Base-by-base conservation (phyloP, 805 yeast species). In the Metahyphopichia silvanorum region DNA sequence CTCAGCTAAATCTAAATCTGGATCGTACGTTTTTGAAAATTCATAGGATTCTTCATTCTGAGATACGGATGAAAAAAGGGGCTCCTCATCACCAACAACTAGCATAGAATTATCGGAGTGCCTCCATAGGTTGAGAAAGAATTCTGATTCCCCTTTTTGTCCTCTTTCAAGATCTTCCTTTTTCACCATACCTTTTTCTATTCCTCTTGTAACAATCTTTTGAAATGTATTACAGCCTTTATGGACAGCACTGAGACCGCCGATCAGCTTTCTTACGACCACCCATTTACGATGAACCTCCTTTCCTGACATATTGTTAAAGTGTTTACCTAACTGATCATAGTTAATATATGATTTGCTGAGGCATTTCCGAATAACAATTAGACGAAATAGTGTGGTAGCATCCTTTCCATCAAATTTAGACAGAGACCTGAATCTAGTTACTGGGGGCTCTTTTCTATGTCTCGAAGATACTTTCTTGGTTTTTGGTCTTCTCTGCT, bases 201-300 rank as follows among this genome's bases (percentile, higher is more conserved):
- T 77, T 0, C 79, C 81, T 24, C 62, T 58, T 21, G 79, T 45
- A 16, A 88, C 70, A 14, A 85, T 67, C 14, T 65, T 66, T 46
- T 85, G 91, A 81, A 93, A 89, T 9, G 71, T 71, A 26, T 70
- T 73, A 26, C 83, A 63, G 0, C 80, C 83, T 31, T 71, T 66
- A 11, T 60, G 55, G 0, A 93, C 93, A 23, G 81, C 75, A 6
- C 46, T 47, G 3, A 54, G 40, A 6, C 73, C 71, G 39, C 73
- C 68, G 44, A 65, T 47, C 50, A 51, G 61, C 25, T 76, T 73
- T 26, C 86, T 69, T 6, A 84, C 68, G 13, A 74, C 65, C 2
- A 82, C 76, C 96, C 96, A 89, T 38, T 75, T 79, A 31, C 76
- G 74, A 40, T 69, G 71, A 17, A 82, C 57, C 8, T 68, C 61